phyloP scores from a whole-genome alignment of 306 rosid genomes.

The Vigna mungo region DNA sequence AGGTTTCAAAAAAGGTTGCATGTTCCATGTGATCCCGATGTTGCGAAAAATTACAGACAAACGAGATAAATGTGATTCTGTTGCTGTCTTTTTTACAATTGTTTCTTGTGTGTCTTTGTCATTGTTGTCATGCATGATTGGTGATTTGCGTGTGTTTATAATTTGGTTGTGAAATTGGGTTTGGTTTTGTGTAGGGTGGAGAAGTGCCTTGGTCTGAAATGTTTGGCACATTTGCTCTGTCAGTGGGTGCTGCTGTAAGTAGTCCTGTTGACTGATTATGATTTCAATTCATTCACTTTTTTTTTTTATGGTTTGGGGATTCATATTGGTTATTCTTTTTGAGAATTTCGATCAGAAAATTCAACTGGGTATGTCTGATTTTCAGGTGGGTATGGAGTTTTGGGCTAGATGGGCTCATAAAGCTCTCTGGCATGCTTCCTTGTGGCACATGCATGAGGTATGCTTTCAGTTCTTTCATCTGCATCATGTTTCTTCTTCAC shows the following conservation, averaged over 20 bases:
- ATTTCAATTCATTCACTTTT: constrained; percentile 29
- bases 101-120: not conserved
- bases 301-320: not conserved
- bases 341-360: constrained; percentile 7
- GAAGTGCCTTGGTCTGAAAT: constrained; percentile 82
- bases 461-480: constrained; percentile 25
- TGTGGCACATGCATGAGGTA: constrained; percentile 66
- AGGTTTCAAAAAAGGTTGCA: not conserved
- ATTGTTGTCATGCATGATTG: constrained; percentile 4
- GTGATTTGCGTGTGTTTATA: not conserved
- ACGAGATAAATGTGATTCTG: not conserved
- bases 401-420: constrained; percentile 68
- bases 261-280: constrained; percentile 25
- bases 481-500: not conserved
- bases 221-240: constrained; percentile 94
- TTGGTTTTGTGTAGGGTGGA: constrained; percentile 68
- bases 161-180: constrained; percentile 35
- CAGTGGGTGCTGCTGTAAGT: constrained; percentile 91
- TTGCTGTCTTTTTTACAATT: not conserved
- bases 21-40: not conserved
- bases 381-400: constrained; percentile 63
- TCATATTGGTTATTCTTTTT: not conserved
- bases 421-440: constrained; percentile 63
- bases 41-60: not conserved
- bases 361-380: constrained; percentile 14